Percentiles rank a stretch among this genome's conserved stretches.
Conservation (phyloP, 2,329 filamentous ascomycete species). For the Hysterium pulicare region DNA sequence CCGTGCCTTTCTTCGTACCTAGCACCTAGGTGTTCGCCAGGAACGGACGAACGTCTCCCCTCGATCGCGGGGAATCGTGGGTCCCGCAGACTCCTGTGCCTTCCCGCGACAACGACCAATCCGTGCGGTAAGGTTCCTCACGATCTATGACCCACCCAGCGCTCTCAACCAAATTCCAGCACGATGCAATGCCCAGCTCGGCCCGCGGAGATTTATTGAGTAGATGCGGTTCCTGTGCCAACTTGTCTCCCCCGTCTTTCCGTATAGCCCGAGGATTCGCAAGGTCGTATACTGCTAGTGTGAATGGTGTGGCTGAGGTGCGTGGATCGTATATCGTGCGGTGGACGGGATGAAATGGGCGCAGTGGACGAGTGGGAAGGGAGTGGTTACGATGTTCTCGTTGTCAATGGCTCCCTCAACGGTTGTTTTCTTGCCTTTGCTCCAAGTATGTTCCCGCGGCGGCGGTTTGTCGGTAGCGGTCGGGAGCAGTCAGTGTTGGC, state of each 20-base stretch:
- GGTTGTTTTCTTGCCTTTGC: conserved; percentile 7
- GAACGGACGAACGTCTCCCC: neutral
- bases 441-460: conserved; percentile 7
- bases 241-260: too few relatives aligned
- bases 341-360: neutral
- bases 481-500: conserved; percentile 1
- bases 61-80: conserved; percentile 12
- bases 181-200: too few relatives aligned
- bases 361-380: neutral
- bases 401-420: conserved; percentile 4
- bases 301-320: neutral
- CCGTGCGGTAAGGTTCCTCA: conserved; percentile 10
- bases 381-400: neutral
- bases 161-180: neutral
- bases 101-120: conserved; percentile 22
- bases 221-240: neutral
- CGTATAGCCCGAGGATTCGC: neutral
- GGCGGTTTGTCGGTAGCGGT: conserved; percentile 3
- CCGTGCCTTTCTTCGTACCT: conserved; percentile 1
- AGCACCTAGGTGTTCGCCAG: conserved; percentile 4
- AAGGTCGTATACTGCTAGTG: neutral
- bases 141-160: conserved; percentile 2
- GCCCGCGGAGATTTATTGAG: neutral
- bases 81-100: conserved; percentile 19
- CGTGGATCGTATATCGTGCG: neutral